A percentile compares a stretch with the other conserved stretches of the same genome.
Evolutionary conservation across 768 basidiomycete species (phyloP).

Genomic region (Auriscalpium orientale): DNA sequence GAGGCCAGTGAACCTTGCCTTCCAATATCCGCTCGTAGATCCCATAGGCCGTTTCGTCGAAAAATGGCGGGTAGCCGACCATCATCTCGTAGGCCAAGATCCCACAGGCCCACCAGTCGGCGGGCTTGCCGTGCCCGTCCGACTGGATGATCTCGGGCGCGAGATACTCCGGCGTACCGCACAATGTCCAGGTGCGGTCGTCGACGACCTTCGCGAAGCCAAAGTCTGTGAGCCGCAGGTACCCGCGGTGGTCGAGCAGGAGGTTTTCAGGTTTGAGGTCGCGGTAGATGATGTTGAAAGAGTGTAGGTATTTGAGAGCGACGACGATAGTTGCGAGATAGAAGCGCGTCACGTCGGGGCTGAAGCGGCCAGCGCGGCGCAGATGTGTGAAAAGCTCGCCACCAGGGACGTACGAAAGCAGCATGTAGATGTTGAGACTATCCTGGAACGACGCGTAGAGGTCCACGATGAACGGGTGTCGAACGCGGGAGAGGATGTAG

Average conservation of each 20-base stretch:
- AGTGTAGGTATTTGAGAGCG: constrained; percentile 90
- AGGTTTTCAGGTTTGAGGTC: constrained; percentile 99
- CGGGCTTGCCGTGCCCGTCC: constrained; percentile 95
- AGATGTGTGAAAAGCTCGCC: constrained; percentile 97
- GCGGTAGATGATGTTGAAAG: constrained; percentile 96
- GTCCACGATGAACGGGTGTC: constrained; percentile 95
- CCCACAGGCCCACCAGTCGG: constrained; percentile 99
- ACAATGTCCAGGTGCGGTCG: constrained; percentile 96
- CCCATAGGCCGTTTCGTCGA: constrained; percentile 94
- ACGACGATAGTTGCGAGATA: constrained; percentile 95
- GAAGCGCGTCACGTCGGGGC: constrained; percentile 95
- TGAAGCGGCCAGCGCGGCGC: constrained; percentile 89
- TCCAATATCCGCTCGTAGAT: constrained; percentile 97
- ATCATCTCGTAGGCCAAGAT: constrained; percentile 98
- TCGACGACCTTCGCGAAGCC: constrained; percentile 97
- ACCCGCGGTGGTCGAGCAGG: constrained; percentile 88
- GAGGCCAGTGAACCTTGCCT: constrained; percentile 87
- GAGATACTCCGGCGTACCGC: constrained; percentile 93
- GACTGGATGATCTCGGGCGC: constrained; percentile 98
- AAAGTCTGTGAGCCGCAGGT: constrained; percentile 93
- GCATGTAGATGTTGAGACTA: constrained; percentile 94
- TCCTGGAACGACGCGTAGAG: constrained; percentile 95
- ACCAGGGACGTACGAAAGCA: constrained; percentile 93
- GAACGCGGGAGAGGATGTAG: constrained; percentile 83
- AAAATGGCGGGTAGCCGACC: constrained; percentile 97